phyloP scores from a whole-genome alignment of 208 protist genomes.

The Trypanosomatidae sp. region DNA sequence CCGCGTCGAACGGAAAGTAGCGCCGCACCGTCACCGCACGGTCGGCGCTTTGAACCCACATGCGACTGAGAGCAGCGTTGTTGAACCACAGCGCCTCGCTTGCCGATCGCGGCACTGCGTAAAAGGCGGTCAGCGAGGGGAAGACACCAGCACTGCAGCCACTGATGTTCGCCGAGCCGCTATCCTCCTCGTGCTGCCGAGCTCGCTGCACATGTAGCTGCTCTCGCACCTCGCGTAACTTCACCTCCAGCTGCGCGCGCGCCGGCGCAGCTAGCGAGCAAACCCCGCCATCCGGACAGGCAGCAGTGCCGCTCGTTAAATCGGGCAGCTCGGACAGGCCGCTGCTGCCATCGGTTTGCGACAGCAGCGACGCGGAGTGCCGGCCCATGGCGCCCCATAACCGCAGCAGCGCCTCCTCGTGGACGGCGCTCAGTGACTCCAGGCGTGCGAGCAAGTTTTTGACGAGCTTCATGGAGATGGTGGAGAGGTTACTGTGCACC shows the following conservation, averaged over 20 bases:
- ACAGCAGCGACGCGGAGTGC: background rate
- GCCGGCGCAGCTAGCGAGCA: constrained; percentile 6
- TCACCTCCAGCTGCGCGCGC: constrained; percentile 16
- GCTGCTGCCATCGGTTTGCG: background rate
- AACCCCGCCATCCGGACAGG: background rate
- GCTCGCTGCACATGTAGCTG: constrained; percentile 1
- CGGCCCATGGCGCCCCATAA: background rate
- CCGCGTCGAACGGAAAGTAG: constrained; percentile 62
- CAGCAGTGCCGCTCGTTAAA: background rate
- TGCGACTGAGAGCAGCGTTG: constrained; percentile 34
- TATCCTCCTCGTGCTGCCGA: background rate
- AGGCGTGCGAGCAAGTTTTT: constrained; percentile 52
- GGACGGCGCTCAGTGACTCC: constrained; percentile 38
- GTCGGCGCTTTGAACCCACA: constrained; percentile 37
- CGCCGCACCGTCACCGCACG: constrained; percentile 16
- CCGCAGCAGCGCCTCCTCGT: constrained; percentile 41
- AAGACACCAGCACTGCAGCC: background rate
- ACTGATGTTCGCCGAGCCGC: background rate
- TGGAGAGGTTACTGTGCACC: constrained; percentile 36
- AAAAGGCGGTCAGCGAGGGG: background rate
- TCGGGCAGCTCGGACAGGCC: background rate
- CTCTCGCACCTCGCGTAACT: constrained; percentile 27
- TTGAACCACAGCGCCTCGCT: constrained; percentile 32
- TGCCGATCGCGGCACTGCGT: constrained; percentile 13
- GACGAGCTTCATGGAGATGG: constrained; percentile 48